Evolutionary conservation across 768 basidiomycete species (phyloP), one percentile per base, ranked within the genome.

Genomic region (Plicaturopsis crispa): DNA sequence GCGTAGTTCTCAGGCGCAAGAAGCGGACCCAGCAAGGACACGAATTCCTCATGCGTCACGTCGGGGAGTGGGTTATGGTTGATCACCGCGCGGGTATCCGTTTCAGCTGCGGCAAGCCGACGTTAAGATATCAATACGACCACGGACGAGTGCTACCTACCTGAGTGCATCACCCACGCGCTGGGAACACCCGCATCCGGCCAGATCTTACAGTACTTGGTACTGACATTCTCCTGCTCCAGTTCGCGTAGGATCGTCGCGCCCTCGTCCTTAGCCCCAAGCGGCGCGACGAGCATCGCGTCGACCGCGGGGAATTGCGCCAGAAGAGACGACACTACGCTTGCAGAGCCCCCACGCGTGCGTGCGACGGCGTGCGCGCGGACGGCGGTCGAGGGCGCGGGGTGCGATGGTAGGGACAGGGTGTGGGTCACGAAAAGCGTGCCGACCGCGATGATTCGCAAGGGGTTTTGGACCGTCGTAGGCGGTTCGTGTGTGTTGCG

Each of bases 41-140:
- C 78, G 48, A 90, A 89, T 50, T 91, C 87, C 45, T 89, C 87
- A 47, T 90, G 87, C 0, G 84, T 83, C 44, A 89, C 75, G 45
- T 90, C 88, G 1, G 85, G 88, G 6, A 91, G 67, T 2, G 88
- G 86, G 48, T 90, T 90, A 59, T 91, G 85, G 57, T 91, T 87
- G 48, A 89, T 76, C 36, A 88, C 78, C 10, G 84, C 80, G 28
- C 76, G 73, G 6, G 71, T 59, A 51, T 73, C 69, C 32, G 69
- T 70, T 42, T 83, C 73, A 26, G 63, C 79, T 81, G 44, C 17
- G 43, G 16, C 24, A 16, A 13, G 31, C 31, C 33, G 31, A 31
- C 26, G 38, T 26, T 36, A 28, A 48, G 36, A n/a, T n/a, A n/a
- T n/a, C n/a, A n/a, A n/a, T n/a, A n/a, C n/a, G n/a, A n/a, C n/a